Percentiles rank a stretch among this genome's conserved stretches.
phyloP scores from a whole-genome alignment of 2,329 filamentous ascomycete species.

The Aspergillus sp. region DNA sequence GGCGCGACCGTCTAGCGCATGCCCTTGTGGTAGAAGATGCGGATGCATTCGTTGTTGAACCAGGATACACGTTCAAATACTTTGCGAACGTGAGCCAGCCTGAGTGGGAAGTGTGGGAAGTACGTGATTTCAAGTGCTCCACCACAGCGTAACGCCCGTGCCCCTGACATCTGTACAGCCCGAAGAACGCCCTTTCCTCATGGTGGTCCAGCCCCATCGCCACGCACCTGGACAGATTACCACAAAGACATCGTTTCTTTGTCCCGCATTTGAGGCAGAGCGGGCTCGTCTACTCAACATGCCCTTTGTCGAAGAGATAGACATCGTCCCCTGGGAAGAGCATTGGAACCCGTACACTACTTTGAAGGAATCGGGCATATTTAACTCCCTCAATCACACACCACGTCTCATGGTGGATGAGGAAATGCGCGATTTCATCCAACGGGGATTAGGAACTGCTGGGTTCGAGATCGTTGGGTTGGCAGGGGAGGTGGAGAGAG shows the following conservation, averaged over 20 bases:
- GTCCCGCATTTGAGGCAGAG: conserved; percentile 60
- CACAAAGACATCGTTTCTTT: conserved; percentile 58
- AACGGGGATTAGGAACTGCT: conserved; percentile 51
- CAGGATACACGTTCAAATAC: conserved; percentile 64
- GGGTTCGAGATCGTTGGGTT: conserved; percentile 59
- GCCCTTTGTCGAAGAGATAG: conserved; percentile 50
- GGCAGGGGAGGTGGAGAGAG: conserved; percentile 53
- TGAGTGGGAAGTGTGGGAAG: conserved; percentile 62
- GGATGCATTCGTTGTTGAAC: conserved; percentile 62
- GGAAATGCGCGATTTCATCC: conserved; percentile 63
- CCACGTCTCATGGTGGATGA: conserved; percentile 61
- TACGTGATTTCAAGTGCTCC: conserved; percentile 4
- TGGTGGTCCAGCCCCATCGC: conserved; percentile 54
- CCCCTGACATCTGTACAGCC: conserved; percentile 38
- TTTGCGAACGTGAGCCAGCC: conserved; percentile 61
- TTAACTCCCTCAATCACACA: conserved; percentile 20
- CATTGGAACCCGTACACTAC: conserved; percentile 63
- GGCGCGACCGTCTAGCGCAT: conserved; percentile 55
- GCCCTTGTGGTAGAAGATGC: conserved; percentile 51
- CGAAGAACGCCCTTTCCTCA: conserved; percentile 62
- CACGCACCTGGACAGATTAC: conserved; percentile 40
- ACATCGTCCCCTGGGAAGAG: conserved; percentile 61
- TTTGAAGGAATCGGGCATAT: conserved; percentile 46
- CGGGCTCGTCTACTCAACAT: conserved; percentile 59
- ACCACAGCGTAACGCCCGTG: no score